These are phyloP conservation scores for Neonectria ditissima DNA, from an alignment of 2,329 filamentous ascomycete species.

Conservation along the genomic window DNA sequence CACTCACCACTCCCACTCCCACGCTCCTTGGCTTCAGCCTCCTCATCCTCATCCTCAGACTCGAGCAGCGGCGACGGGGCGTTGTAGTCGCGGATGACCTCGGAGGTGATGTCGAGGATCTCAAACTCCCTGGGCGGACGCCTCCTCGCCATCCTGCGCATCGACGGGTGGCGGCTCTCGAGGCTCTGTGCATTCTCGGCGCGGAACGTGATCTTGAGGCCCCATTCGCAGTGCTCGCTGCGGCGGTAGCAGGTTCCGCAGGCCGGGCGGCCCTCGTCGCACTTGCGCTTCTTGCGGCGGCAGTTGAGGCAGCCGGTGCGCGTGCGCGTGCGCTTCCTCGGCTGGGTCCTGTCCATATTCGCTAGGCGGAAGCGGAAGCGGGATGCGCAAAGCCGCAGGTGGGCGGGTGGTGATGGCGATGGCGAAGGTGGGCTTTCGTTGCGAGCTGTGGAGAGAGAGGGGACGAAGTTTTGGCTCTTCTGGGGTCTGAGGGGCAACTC, in stretches of 20 bases:
- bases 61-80: slow-evolving; percentile 38
- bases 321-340: slow-evolving; percentile 49
- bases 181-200: slow-evolving; percentile 52
- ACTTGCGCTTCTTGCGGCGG: slow-evolving; percentile 54
- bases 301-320: slow-evolving; percentile 54
- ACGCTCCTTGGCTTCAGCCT: background rate
- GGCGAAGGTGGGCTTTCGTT: background rate
- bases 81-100: slow-evolving; percentile 53
- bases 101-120: slow-evolving; percentile 53
- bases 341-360: slow-evolving; percentile 32
- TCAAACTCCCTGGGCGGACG: slow-evolving; percentile 47
- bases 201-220: slow-evolving; percentile 53
- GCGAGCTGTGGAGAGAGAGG: slow-evolving; percentile 17
- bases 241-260: slow-evolving; percentile 51
- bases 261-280: slow-evolving; percentile 51
- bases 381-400: slow-evolving; percentile 26
- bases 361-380: too few species aligned
- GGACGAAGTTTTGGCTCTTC: slow-evolving; percentile 3
- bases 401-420: background rate
- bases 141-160: slow-evolving; percentile 46
- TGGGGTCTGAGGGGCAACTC: slow-evolving; percentile 27
- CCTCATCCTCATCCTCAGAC: slow-evolving; percentile 33
- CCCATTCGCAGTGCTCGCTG: slow-evolving; percentile 52
- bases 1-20: slow-evolving; percentile 28
- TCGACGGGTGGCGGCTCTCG: slow-evolving; percentile 49